These are phyloP conservation scores for Linderniella brevidens DNA, from an alignment of 257 asterid species.

Conservation along the genomic window DNA sequence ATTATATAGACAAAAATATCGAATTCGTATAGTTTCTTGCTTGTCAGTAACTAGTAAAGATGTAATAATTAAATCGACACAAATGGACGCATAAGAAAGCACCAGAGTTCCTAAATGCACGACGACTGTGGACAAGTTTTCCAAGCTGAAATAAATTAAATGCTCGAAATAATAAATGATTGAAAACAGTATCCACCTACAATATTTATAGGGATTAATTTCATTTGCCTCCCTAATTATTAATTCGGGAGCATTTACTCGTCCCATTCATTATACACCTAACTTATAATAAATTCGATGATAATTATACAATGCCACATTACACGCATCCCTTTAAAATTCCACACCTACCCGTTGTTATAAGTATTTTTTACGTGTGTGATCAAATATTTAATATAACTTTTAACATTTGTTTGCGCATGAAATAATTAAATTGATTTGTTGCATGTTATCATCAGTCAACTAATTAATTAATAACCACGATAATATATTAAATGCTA, in stretches of 20 bases:
- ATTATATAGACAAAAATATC: too few species aligned
- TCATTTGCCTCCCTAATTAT: slow-evolving; percentile 14
- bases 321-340: slow-evolving; percentile 8
- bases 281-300: slow-evolving; percentile 22
- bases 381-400: too few species aligned
- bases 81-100: background rate
- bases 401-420: too few species aligned
- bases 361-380: slow-evolving; percentile 6
- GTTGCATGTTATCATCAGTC: too few species aligned
- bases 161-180: slow-evolving; percentile 7
- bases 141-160: background rate
- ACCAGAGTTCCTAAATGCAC: background rate
- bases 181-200: slow-evolving; percentile 19
- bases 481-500: too few species aligned
- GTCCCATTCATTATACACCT: slow-evolving; percentile 31
- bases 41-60: too few species aligned
- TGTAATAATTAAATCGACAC: background rate
- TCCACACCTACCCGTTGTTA: slow-evolving; percentile 15
- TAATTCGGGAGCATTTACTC: slow-evolving; percentile 18
- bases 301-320: slow-evolving; percentile 11
- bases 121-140: background rate
- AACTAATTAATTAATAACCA: too few species aligned
- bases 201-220: slow-evolving; percentile 15
- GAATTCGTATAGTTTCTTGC: too few species aligned
- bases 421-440: too few species aligned